Evolutionary conservation across 108 stramenopile genomes (phyloP).

Genomic region (Skeletonema tropicum): DNA sequence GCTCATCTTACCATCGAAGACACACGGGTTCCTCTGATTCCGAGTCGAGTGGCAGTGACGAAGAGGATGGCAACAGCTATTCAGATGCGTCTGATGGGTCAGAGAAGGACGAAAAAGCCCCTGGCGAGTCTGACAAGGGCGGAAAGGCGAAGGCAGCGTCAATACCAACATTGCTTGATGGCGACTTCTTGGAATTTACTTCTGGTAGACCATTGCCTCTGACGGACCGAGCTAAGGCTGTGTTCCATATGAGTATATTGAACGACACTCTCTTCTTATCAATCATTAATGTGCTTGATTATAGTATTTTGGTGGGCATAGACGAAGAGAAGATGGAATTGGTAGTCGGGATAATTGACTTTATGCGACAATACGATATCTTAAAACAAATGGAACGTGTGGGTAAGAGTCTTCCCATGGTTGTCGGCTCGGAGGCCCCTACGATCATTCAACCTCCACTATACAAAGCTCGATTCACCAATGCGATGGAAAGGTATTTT

Average conservation of each 20-base stretch:
- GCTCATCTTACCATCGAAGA: conserved; percentile 30
- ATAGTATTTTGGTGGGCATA: conserved; percentile 96
- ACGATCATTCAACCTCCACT: conserved; percentile 97
- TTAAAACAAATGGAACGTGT: conserved; percentile 97
- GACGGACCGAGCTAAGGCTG: conserved; percentile 90
- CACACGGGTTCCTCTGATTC: conserved; percentile 44
- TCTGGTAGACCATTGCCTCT: conserved; percentile 91
- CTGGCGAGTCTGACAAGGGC: conserved; percentile 23
- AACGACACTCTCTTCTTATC: conserved; percentile 96
- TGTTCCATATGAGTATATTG: conserved; percentile 93
- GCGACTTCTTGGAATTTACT: conserved; percentile 96
- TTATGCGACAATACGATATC: conserved; percentile 98
- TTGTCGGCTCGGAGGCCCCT: conserved; percentile 96
- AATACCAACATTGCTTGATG: conserved; percentile 86
- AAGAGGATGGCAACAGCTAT: conserved; percentile 35
- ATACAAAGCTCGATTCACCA: conserved; percentile 93
- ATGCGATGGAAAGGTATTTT: conserved; percentile 97
- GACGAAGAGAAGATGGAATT: conserved; percentile 93
- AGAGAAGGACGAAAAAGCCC: conserved; percentile 25
- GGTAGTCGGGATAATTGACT: conserved; percentile 98
- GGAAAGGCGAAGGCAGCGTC: conserved; percentile 31
- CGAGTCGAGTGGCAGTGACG: conserved; percentile 36
- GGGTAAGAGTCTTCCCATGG: conserved; percentile 95
- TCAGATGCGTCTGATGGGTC: conserved; percentile 22
- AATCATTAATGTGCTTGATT: conserved; percentile 96